Evolutionary conservation across 2,329 filamentous ascomycete genomes (phyloP), one percentile per base, ranked within the genome.

Genomic region (Metarhizium rileyi): DNA sequence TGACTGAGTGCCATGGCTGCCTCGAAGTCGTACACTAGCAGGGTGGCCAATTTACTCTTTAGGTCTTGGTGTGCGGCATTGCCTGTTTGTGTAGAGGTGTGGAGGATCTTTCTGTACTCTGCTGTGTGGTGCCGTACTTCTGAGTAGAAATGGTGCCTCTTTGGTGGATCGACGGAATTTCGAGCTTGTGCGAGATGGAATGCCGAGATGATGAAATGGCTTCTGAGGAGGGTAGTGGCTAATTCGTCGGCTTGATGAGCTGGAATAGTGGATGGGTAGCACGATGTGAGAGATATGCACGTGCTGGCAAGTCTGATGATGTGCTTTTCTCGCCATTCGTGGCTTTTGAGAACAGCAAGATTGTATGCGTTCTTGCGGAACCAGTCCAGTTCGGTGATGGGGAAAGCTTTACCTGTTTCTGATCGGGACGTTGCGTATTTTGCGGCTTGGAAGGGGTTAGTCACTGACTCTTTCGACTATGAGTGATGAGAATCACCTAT

Each of bases 291-390:
- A 0, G 59, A 61, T 33, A 81, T 66, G 52, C 77, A 83, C 26
- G 70, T 68, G 4, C 61, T 63, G 44, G 84, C 66, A 23, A 95
- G 72, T 3, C 77, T 70, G 3, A 83, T 61, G 0, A 84, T 70
- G 45, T 73, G 65, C 5, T 64, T 61, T 1, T 82, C 71, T 23
- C 76, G 63, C 73, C 84, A 83, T 1, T 51, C 55, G 3, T 76
- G 70, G 2, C 74, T 72, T 55, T 83, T 72, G 52, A 81, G 80
- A 4, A 91, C 66, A 0, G 82, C 83, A 6, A 90, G 64, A 56
- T 93, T 94, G 69, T 94, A 95, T 1, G 85, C 77, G 54, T 87
- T 91, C 54, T 83, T 83, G 35, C 83, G 84, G 62, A 95, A 90
- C 89, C 89, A 95, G 56, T 90, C 77, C 3, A 94, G 71, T 57